These are phyloP conservation scores for Lithohypha guttulata DNA, from an alignment of 2,329 filamentous ascomycete genomes.

Conservation along the genomic window DNA sequence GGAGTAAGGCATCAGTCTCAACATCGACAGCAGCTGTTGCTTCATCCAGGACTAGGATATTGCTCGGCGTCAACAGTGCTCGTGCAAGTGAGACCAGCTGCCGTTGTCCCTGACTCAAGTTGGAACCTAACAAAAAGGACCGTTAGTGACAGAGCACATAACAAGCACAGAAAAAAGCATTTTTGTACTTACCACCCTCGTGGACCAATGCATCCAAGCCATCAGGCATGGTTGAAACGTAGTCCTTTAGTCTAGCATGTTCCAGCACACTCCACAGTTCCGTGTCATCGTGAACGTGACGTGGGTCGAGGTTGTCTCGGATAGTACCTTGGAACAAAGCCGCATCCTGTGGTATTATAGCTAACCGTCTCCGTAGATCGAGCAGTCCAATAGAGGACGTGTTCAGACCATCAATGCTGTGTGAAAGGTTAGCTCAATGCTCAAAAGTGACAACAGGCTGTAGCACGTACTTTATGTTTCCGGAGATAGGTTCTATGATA, in stretches of 20 bases:
- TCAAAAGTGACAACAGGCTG: not conserved
- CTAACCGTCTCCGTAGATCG: constrained; percentile 76
- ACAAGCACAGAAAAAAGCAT: constrained; percentile 10
- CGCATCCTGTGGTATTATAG: constrained; percentile 96
- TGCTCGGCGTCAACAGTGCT: constrained; percentile 86
- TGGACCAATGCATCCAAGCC: constrained; percentile 82
- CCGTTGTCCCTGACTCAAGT: constrained; percentile 87
- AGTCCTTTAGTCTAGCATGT: constrained; percentile 85
- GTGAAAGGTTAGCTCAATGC: not conserved
- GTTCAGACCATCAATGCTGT: constrained; percentile 73
- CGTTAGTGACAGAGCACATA: not conserved
- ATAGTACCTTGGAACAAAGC: constrained; percentile 90
- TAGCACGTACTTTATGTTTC: constrained; percentile 51
- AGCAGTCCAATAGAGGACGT: constrained; percentile 82
- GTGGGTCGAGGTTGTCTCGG: constrained; percentile 90
- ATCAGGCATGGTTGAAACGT: constrained; percentile 75
- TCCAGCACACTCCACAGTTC: constrained; percentile 94
- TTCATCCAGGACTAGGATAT: constrained; percentile 94
- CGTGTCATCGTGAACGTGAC: constrained; percentile 89
- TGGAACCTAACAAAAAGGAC: constrained; percentile 56
- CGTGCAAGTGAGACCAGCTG: constrained; percentile 90
- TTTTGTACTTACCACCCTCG: constrained; percentile 68
- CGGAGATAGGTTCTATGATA: constrained; percentile 78
- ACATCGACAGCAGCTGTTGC: constrained; percentile 73
- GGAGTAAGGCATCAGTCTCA: constrained; percentile 55